Base-by-base conservation (phyloP, 2,329 filamentous ascomycete species). In the Fusarium sp. region DNA sequence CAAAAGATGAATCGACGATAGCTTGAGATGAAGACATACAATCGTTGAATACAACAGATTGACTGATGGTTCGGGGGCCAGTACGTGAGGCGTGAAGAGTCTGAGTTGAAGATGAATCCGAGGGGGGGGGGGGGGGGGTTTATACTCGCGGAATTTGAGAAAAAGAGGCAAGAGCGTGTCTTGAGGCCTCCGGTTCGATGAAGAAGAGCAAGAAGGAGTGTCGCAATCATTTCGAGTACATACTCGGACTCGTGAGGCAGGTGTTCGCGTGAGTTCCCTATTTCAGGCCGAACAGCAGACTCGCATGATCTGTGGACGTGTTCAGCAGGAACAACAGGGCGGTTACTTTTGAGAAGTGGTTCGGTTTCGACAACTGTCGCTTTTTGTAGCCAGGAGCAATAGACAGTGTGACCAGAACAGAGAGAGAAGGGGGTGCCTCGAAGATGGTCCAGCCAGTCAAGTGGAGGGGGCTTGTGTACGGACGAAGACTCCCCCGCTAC, bases 301-400 rank as follows among this genome's bases (percentile, higher is more conserved):
- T 24, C 11, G 6, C 15, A 24, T 51, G 48, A 30, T 8, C 3
- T 9, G 30, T 32, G 30, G 8, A 5, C 22, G 8, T 18, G 30
- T 51, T 24, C 30, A 50, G 15, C 22, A n/a, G 30, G 15, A 22
- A 51, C n/a, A 51, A 34, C 8, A 34, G 17, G 11, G n/a, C 22
- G 9, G 5, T 50, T n/a, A 6, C 14, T n/a, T 50, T 12, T 3
- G 15, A 0, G 7, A 12, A 32, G 3, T 1, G 7, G 7, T 17
- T 30, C 8, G 7, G 15, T 8, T 30, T 50, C 14, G 8, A 15
- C 10, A 15, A n/a, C 14, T n/a, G 20, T 30, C 3, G 4, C 28
- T n/a, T 30, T 22, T 5, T 50, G 14, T 3, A 30, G 14, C 7
- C 11, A 5, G n/a, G 17, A 24, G 15, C 8, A 34, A 24, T 17